phyloP scores from a whole-genome alignment of 2,329 filamentous ascomycete species.

The Xylariaceae sp. region DNA sequence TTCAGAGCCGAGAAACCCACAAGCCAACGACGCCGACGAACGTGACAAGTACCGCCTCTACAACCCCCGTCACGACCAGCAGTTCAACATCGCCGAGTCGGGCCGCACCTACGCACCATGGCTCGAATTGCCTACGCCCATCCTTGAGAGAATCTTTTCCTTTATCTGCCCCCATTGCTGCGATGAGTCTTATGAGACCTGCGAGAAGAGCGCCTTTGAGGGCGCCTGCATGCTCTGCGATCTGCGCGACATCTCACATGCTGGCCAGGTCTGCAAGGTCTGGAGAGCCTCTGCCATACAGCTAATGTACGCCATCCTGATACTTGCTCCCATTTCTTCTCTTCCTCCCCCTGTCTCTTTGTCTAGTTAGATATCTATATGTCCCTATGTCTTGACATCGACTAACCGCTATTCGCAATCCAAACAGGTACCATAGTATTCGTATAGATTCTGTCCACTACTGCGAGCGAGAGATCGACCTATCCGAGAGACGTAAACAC shows the following conservation, averaged over 20 bases:
- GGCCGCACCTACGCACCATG: constrained; percentile 29
- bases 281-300: constrained; percentile 57
- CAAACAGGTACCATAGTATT: constrained; percentile 72
- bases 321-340: not conserved
- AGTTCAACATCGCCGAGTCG: constrained; percentile 23
- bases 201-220: constrained; percentile 72
- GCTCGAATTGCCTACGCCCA: constrained; percentile 55
- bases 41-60: constrained; percentile 30
- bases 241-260: constrained; percentile 79
- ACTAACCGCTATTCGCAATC: constrained; percentile 13
- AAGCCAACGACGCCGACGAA: constrained; percentile 25
- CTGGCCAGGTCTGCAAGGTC: constrained; percentile 64
- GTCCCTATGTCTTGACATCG: constrained; percentile 2
- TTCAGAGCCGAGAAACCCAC: constrained; percentile 20
- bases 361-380: not conserved
- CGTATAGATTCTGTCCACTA: constrained; percentile 94
- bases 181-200: constrained; percentile 74
- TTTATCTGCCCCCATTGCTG: constrained; percentile 76
- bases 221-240: constrained; percentile 92
- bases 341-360: not conserved
- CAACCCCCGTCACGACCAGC: constrained; percentile 25
- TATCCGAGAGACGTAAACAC: constrained; percentile 73
- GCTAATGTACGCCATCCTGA: constrained; percentile 52
- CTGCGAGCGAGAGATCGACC: constrained; percentile 77
- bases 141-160: constrained; percentile 72